These are phyloP conservation scores for Aspergillus novoparasiticus DNA, from an alignment of 2,329 filamentous ascomycete genomes.

Conservation along the genomic window DNA sequence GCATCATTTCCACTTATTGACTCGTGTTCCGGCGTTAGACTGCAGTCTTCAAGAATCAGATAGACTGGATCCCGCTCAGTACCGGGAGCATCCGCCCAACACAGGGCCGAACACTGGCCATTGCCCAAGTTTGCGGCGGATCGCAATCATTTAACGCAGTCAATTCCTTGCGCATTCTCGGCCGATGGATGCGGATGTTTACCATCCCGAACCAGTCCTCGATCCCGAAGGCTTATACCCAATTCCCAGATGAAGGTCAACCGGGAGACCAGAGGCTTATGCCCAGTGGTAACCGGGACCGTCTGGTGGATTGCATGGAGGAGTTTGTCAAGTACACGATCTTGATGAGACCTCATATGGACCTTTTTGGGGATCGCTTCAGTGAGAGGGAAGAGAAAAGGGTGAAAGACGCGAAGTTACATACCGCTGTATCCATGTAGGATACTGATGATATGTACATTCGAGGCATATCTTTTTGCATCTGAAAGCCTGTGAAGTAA, in stretches of 20 bases:
- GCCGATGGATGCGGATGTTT: conserved; percentile 72
- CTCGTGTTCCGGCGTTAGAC: conserved; percentile 39
- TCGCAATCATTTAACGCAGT: conserved; percentile 70
- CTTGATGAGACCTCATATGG: conserved; percentile 63
- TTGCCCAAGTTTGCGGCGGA: conserved; percentile 66
- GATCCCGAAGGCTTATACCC: conserved; percentile 64
- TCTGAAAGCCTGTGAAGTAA: not conserved
- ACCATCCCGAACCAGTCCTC: conserved; percentile 67
- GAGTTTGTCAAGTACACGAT: conserved; percentile 71
- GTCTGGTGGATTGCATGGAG: conserved; percentile 69
- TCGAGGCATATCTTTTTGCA: no score
- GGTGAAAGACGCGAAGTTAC: not conserved
- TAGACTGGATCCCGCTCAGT: conserved; percentile 69
- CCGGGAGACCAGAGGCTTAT: conserved; percentile 54
- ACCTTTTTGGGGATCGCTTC: conserved; percentile 63
- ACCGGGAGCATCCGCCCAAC: conserved; percentile 66
- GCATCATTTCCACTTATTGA: no score
- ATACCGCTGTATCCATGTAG: not conserved
- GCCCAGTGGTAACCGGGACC: conserved; percentile 59
- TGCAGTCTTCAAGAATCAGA: conserved; percentile 69
- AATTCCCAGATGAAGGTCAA: conserved; percentile 57
- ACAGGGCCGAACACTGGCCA: conserved; percentile 64
- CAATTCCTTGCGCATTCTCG: conserved; percentile 65
- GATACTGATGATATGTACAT: no score
- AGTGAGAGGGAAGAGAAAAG: conserved; percentile 56